Evolutionary conservation across 176 grass and related monocot species (phyloP).

Genomic region (Pontederia paniculata): DNA sequence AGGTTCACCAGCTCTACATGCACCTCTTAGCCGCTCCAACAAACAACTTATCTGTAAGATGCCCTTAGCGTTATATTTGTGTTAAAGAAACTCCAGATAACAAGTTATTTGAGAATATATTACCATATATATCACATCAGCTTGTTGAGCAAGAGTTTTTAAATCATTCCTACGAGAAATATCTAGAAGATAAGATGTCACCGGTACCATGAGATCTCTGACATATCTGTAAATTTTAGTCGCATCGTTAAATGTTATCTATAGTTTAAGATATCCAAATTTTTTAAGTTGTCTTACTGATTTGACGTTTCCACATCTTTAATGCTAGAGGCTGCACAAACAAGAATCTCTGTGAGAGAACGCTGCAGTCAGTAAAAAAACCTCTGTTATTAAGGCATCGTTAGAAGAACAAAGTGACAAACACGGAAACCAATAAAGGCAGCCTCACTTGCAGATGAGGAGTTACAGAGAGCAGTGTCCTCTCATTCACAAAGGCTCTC

Average conservation of each 20-base stretch:
- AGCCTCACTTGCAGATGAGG: slow-evolving; percentile 67
- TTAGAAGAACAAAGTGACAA: slow-evolving; percentile 8
- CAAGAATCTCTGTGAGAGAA: slow-evolving; percentile 93
- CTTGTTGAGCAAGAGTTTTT: slow-evolving; percentile 81
- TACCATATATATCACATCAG: slow-evolving; percentile 88
- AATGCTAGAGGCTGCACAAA: slow-evolving; percentile 73
- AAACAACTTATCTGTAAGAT: slow-evolving; percentile 72
- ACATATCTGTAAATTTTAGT: slow-evolving; percentile 39
- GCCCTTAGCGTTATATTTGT: slow-evolving; percentile 22
- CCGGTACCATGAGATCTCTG: slow-evolving; percentile 90
- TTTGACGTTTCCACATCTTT: slow-evolving; percentile 79
- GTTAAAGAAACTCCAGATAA: slow-evolving; percentile 18
- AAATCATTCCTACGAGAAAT: slow-evolving; percentile 74
- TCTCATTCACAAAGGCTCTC: slow-evolving; percentile 87
- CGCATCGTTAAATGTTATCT: neutral
- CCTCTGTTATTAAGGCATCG: slow-evolving; percentile 14
- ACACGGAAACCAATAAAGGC: slow-evolving; percentile 12
- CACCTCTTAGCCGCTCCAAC: slow-evolving; percentile 89
- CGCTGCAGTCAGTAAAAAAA: slow-evolving; percentile 42
- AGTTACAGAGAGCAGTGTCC: slow-evolving; percentile 73
- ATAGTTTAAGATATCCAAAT: slow-evolving; percentile 6
- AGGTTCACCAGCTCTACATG: slow-evolving; percentile 82
- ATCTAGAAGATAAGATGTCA: slow-evolving; percentile 64
- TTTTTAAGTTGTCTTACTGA: slow-evolving; percentile 53
- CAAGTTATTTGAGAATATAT: neutral